Evolutionary conservation across 192 early-diverging fungal genomes (phyloP), one percentile per base, ranked within the genome.

Genomic region (Paraglomus occultum): DNA sequence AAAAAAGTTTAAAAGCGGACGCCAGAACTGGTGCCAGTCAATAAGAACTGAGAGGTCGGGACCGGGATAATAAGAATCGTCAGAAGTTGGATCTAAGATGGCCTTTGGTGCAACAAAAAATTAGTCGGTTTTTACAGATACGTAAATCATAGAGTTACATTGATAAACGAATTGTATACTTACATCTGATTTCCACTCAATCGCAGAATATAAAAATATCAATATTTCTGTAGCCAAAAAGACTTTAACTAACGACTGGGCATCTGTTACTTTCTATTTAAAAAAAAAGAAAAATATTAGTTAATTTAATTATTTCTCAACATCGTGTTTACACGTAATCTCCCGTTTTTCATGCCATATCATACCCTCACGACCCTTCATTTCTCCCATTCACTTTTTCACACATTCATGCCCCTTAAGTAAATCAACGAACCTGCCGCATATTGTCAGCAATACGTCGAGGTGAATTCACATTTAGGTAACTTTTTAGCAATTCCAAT

Each of bases 21-120:
- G 67, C 67, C 67, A 68, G 43, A 68, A 68, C 9, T 22, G 51
- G 47, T 68, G 67, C 67, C 67, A 68, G 22, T 68, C 67, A 2
- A 45, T 10, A 55, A 68, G 12, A 18, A 68, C 31, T 5, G 39
- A 40, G 15, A 68, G 6, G 48, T 68, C 52, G 10, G 67, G 67
- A 6, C 14, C 52, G 31, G 15, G 15, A 0, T 55, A 10, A 57
- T 68, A 10, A 43, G 7, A 47, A 57, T 47, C 14, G n/a, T 39
- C 9, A 18, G 57, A 14, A 54, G n/a, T n/a, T 46, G 67, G 67
- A 12, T 47, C 11, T 12, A 39, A n/a, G n/a, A 67, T 44, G 3
- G 50, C 43, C 20, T 46, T 46, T 45, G n/a, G 53, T 15, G 45
- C 12, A 55, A 39, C 38, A 51, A 22, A 22, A 31, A 54, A 67